Evolutionary conservation across 148 eudicot species (phyloP), one percentile per base, ranked within the genome.

Genomic region (Simmondsia chinensis): DNA sequence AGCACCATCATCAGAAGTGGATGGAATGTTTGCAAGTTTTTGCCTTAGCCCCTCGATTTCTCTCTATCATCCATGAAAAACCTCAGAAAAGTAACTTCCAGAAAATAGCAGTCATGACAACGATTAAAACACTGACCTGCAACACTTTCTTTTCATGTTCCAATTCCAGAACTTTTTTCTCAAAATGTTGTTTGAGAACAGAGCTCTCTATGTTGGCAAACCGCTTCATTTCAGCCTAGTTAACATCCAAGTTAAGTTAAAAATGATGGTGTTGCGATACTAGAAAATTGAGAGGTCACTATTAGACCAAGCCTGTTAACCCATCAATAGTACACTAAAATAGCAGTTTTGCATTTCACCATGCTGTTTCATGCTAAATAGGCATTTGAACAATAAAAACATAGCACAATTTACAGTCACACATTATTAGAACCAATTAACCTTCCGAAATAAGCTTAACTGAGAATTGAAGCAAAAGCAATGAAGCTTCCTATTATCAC

Each of bases 221-320:
- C 29, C 81, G 61, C 76, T 86, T 86, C 99, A 93, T 93, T 60
- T 93, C 99, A 66, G 99, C 96, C 99, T 91, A 48, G 8, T 28
- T n/a, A 33, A 25, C 39, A 22, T n/a, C 10, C 10, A 26, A 48
- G 21, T 5, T 43, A 28, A 13, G 3, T 38, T 43, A 35, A 3
- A n/a, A n/a, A n/a, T n/a, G n/a, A n/a, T n/a, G n/a, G n/a, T n/a
- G n/a, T n/a, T n/a, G n/a, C n/a, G n/a, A n/a, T n/a, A n/a, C n/a
- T n/a, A n/a, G n/a, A n/a, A n/a, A n/a, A n/a, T n/a, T n/a, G n/a
- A n/a, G n/a, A n/a, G n/a, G n/a, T n/a, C n/a, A n/a, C n/a, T n/a
- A n/a, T n/a, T n/a, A n/a, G n/a, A n/a, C n/a, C n/a, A n/a, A n/a
- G n/a, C n/a, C n/a, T n/a, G n/a, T n/a, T n/a, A n/a, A n/a, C n/a